A percentile compares a stretch with the other conserved stretches of the same genome.
These are phyloP conservation scores for Periglandula ipomoeae DNA, from an alignment of 2,329 filamentous ascomycete genomes.

Conservation along the genomic window DNA sequence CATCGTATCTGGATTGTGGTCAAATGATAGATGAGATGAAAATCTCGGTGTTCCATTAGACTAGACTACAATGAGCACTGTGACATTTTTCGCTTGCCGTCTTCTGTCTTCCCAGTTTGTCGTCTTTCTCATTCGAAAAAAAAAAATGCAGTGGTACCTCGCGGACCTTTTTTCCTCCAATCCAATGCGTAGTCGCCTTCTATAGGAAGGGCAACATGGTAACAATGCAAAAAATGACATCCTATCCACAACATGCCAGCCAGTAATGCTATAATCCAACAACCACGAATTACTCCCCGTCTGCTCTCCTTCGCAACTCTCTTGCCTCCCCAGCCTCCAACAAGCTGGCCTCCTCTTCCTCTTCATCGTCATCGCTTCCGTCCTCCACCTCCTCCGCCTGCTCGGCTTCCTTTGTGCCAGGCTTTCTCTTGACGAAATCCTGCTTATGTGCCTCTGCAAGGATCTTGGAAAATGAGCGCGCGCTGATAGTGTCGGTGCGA, in stretches of 20 bases:
- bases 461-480: slow-evolving; percentile 45
- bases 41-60: background rate
- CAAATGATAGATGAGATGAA: background rate
- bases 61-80: background rate
- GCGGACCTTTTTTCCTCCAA: background rate
- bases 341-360: slow-evolving; percentile 9
- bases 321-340: slow-evolving; percentile 7
- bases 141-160: background rate
- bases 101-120: no score
- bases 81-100: background rate
- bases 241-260: background rate
- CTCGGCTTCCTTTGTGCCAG: slow-evolving; percentile 13
- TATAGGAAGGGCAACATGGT: no score
- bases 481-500: slow-evolving; percentile 21
- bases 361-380: slow-evolving; percentile 24
- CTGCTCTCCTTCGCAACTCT: slow-evolving; percentile 7
- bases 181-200: no score
- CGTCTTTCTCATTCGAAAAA: no score
- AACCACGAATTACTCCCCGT: slow-evolving; percentile 6
- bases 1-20: background rate
- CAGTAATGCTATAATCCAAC: no score
- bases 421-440: slow-evolving; percentile 74
- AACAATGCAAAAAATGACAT: background rate
- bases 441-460: slow-evolving; percentile 78
- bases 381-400: slow-evolving; percentile 15